Percentiles rank a stretch among this genome's conserved stretches.
phyloP scores from a whole-genome alignment of 768 basidiomycete species.

The Russula lepida region DNA sequence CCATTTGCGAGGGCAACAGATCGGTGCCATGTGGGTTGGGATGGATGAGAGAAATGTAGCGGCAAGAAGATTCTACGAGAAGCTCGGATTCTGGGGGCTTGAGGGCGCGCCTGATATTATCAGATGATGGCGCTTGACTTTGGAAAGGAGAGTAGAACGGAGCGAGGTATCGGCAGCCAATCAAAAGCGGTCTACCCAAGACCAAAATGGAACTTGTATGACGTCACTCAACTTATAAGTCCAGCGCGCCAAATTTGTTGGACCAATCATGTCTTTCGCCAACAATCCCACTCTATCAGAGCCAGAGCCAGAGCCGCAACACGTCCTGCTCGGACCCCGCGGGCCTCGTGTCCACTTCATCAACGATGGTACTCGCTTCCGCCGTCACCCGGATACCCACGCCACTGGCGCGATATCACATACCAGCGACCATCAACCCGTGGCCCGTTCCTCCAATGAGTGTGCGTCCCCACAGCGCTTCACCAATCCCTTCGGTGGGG shows the following conservation, averaged over 20 bases:
- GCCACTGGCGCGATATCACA: background rate
- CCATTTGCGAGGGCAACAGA: conserved; percentile 39
- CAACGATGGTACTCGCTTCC: background rate
- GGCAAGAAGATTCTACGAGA: conserved; percentile 54
- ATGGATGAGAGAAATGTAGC: conserved; percentile 53
- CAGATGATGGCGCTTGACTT: conserved; percentile 51
- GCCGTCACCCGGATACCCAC: background rate
- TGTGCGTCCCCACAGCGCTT: conserved; percentile 6
- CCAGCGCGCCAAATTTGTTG: background rate
- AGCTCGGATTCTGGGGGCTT: conserved; percentile 52
- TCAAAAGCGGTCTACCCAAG: background rate
- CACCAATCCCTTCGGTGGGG: conserved; percentile 7
- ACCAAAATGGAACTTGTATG: too few relatives aligned
- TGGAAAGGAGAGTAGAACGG: conserved; percentile 16
- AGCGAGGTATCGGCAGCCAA: background rate
- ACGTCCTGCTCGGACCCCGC: background rate
- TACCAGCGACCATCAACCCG: background rate
- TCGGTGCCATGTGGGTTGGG: conserved; percentile 58
- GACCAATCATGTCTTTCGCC: background rate
- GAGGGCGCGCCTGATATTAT: conserved; percentile 43
- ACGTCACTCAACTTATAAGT: background rate
- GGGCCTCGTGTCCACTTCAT: conserved; percentile 11
- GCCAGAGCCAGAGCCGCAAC: background rate
- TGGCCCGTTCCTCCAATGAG: background rate
- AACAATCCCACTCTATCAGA: background rate